Conservation (phyloP, 805 yeast species). For the Nematodospora valgi region DNA sequence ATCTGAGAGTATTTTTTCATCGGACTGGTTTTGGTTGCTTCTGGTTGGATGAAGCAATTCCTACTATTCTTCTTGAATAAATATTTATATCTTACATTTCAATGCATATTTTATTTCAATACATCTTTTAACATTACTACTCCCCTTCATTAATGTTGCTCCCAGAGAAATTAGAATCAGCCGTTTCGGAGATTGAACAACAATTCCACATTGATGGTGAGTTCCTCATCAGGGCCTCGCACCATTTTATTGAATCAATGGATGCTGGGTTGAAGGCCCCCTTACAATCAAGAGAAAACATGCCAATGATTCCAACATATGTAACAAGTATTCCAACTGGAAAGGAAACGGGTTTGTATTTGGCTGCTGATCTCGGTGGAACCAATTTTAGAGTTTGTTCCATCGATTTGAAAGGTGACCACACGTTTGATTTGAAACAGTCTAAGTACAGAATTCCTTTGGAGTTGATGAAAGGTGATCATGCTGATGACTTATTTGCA, state of each 20-base stretch:
- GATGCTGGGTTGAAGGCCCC: conserved; percentile 52
- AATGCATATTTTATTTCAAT: no score
- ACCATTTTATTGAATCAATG: conserved; percentile 58
- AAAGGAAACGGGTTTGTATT: conserved; percentile 70
- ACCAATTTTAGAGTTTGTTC: conserved; percentile 95
- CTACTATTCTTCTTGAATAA: no score
- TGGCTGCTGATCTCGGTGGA: conserved; percentile 96
- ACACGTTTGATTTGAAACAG: conserved; percentile 75
- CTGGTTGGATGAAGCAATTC: no score
- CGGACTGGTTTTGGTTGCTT: no score
- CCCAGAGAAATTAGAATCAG: conserved; percentile 16
- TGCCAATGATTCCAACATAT: conserved; percentile 91
- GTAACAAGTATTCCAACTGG: conserved; percentile 87
- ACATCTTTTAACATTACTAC: no score
- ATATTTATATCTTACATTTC: no score
- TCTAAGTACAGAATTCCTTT: conserved; percentile 75
- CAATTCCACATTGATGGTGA: conserved; percentile 43
- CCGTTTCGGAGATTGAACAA: conserved; percentile 34
- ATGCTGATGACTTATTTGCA: conserved; percentile 64
- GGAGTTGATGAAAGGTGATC: conserved; percentile 63
- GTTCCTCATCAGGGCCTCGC: conserved; percentile 45
- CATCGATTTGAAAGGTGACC: conserved; percentile 69
- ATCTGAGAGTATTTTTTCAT: no score
- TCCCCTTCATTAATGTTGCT: no score
- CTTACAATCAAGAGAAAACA: conserved; percentile 37